These are phyloP conservation scores for Ziziphus jujuba DNA, from an alignment of 306 rosid genomes.

Conservation along the genomic window DNA sequence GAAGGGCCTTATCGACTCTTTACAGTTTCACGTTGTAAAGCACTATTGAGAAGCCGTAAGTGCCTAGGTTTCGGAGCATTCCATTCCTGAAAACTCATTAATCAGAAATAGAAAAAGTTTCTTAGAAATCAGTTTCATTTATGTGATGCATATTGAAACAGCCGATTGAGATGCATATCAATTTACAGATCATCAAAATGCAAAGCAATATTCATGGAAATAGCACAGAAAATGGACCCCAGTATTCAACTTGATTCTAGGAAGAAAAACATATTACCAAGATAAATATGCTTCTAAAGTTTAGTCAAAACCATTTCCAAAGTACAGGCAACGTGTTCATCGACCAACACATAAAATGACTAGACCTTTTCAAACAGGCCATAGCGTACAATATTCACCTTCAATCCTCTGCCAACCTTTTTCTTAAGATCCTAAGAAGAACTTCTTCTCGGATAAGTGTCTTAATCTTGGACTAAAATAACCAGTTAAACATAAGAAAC, in stretches of 20 bases:
- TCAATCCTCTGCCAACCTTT: too few relatives aligned
- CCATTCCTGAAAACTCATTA: conserved; percentile 54
- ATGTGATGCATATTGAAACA: not conserved
- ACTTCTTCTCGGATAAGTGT: too few relatives aligned
- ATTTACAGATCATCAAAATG: not conserved
- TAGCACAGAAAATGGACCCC: not conserved
- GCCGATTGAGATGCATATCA: not conserved
- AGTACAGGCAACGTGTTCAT: too few relatives aligned
- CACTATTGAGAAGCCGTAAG: conserved; percentile 75
- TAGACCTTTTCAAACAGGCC: too few relatives aligned
- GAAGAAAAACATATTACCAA: too few relatives aligned
- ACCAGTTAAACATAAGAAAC: too few relatives aligned
- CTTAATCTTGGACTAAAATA: too few relatives aligned
- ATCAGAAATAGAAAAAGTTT: conserved; percentile 10
- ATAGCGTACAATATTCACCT: too few relatives aligned
- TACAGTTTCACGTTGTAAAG: conserved; percentile 73
- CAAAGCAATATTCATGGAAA: not conserved
- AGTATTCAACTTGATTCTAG: not conserved
- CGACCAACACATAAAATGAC: too few relatives aligned
- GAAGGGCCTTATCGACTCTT: conserved; percentile 37
- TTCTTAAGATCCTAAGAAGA: too few relatives aligned
- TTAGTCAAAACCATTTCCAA: too few relatives aligned
- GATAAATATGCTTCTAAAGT: too few relatives aligned
- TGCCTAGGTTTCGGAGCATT: conserved; percentile 82
- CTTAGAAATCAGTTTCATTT: not conserved